A percentile compares a stretch with the other conserved stretches of the same genome.
These are phyloP conservation scores for Coemansia sp. DNA, from an alignment of 192 early-diverging fungal genomes.

Conservation along the genomic window DNA sequence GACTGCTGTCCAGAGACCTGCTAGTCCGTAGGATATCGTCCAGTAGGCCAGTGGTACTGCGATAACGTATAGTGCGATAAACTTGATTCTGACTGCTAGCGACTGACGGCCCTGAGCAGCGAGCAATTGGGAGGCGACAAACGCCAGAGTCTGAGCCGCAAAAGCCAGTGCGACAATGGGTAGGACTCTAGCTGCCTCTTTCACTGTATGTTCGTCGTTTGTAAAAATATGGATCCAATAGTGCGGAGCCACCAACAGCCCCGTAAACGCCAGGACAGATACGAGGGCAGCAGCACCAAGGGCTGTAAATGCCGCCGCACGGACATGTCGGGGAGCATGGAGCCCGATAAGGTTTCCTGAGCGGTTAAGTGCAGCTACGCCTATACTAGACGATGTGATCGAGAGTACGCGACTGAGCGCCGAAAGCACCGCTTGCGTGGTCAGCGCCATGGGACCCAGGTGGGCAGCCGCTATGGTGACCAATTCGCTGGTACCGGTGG, in stretches of 20 bases:
- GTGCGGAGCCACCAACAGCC: conserved; percentile 13
- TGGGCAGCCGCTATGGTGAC: conserved; percentile 77
- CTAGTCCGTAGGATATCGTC: conserved; percentile 58
- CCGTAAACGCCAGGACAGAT: conserved; percentile 38
- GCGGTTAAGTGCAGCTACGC: conserved; percentile 78
- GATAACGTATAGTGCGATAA: conserved; percentile 51
- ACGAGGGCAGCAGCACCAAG: conserved; percentile 16
- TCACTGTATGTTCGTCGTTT: conserved; percentile 23
- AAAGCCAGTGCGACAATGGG: conserved; percentile 26
- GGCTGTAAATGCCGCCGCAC: conserved; percentile 8
- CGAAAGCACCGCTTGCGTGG: conserved; percentile 76
- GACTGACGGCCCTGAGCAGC: conserved; percentile 57
- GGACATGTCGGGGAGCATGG: conserved; percentile 22
- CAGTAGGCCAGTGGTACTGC: conserved; percentile 59
- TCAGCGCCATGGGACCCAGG: conserved; percentile 69
- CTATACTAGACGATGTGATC: conserved; percentile 67
- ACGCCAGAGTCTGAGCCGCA: conserved; percentile 52
- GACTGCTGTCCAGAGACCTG: conserved; percentile 67
- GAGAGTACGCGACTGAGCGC: conserved; percentile 70
- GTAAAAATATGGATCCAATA: conserved; percentile 57
- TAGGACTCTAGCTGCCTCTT: background rate
- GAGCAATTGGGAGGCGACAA: conserved; percentile 60
- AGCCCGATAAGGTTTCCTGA: conserved; percentile 73
- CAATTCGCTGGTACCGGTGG: conserved; percentile 61
- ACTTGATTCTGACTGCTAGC: conserved; percentile 54